Percentiles rank a stretch among this genome's conserved stretches.
phyloP scores from a whole-genome alignment of 805 yeast genomes.

The Ogataea chonburiensis region DNA sequence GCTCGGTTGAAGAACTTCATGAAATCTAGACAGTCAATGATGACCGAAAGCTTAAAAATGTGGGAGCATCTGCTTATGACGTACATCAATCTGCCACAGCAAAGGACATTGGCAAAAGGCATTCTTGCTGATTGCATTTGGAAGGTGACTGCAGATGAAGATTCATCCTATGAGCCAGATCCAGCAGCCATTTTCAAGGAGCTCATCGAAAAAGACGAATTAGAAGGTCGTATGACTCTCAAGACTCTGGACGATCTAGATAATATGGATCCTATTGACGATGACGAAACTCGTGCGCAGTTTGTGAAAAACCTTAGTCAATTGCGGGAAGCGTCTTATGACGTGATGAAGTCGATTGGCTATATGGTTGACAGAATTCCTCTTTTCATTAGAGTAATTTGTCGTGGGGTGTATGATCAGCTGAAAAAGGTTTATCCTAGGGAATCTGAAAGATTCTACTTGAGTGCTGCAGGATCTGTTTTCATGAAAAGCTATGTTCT shows the following conservation, averaged over 20 bases:
- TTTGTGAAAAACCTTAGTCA: slow-evolving; percentile 74
- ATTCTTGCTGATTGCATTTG: slow-evolving; percentile 40
- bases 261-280: slow-evolving; percentile 69
- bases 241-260: slow-evolving; percentile 26
- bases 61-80: slow-evolving; percentile 47
- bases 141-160: slow-evolving; percentile 44
- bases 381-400: slow-evolving; percentile 53
- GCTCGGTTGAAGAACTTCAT: slow-evolving; percentile 27
- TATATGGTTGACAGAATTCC: slow-evolving; percentile 48
- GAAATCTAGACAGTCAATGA: slow-evolving; percentile 25
- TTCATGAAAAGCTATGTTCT: slow-evolving; percentile 52
- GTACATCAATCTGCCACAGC: slow-evolving; percentile 48
- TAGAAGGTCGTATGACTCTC: slow-evolving; percentile 27
- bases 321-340: slow-evolving; percentile 68
- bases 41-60: slow-evolving; percentile 22
- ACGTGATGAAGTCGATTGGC: slow-evolving; percentile 51
- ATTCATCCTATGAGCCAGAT: slow-evolving; percentile 72
- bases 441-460: slow-evolving; percentile 55
- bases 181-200: slow-evolving; percentile 57
- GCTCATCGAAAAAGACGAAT: slow-evolving; percentile 39
- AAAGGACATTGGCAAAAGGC: slow-evolving; percentile 44
- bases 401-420: slow-evolving; percentile 40
- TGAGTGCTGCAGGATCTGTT: slow-evolving; percentile 68
- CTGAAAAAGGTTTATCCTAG: slow-evolving; percentile 49
- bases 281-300: slow-evolving; percentile 63